Evolutionary conservation across 345 rosid genomes (phyloP).

Genomic region (Pugionium dolabratum): DNA sequence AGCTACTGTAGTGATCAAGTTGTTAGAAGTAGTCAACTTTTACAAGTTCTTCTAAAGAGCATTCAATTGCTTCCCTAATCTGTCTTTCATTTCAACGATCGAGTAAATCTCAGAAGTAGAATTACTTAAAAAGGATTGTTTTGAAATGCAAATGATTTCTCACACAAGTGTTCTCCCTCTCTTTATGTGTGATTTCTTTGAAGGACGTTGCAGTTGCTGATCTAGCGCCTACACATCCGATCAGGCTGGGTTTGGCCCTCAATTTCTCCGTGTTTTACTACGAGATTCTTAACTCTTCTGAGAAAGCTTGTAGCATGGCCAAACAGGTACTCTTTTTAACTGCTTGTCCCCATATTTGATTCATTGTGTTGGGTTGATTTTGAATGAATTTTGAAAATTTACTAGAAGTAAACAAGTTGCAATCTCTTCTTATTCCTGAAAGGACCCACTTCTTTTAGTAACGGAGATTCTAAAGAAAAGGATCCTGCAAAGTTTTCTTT

Average conservation of each 20-base stretch:
- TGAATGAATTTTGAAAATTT: constrained; percentile 1
- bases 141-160: neutral
- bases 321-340: constrained; percentile 49
- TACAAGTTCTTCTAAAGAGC: neutral
- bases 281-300: constrained; percentile 69
- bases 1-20: neutral
- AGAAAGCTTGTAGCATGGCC: constrained; percentile 72
- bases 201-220: constrained; percentile 66
- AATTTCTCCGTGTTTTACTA: constrained; percentile 76
- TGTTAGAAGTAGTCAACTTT: neutral
- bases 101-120: neutral
- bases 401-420: constrained; percentile 15
- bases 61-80: neutral
- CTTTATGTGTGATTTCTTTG: constrained; percentile 11
- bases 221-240: constrained; percentile 71
- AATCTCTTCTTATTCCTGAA: constrained; percentile 13
- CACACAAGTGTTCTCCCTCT: neutral
- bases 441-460: constrained; percentile 36
- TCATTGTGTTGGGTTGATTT: constrained; percentile 29
- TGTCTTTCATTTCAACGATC: neutral
- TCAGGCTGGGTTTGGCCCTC: constrained; percentile 65
- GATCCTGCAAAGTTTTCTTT: constrained; percentile 24
- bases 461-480: constrained; percentile 35
- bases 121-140: neutral
- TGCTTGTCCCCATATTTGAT: constrained; percentile 15